Conservation (phyloP, 129 eudicot genomes). For the Tanacetum coccineum region DNA sequence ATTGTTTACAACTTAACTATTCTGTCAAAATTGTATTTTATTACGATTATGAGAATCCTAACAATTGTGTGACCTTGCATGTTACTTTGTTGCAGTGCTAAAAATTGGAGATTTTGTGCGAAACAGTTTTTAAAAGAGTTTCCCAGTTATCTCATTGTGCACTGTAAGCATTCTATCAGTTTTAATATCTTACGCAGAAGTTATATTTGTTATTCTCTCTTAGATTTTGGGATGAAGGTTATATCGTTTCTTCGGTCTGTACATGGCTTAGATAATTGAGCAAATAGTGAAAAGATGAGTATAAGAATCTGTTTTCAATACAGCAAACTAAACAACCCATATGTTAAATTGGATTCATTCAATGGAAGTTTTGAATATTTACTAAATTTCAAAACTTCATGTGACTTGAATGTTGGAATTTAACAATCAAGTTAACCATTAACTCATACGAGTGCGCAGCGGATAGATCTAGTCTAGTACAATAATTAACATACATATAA, state of each 20-base stretch:
- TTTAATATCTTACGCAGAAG: constrained; percentile 2
- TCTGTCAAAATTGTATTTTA: background rate
- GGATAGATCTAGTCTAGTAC: no score
- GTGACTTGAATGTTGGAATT: no score
- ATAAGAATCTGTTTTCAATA: background rate
- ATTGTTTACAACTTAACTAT: background rate
- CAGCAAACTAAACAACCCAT: background rate
- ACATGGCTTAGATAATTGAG: constrained; percentile 10
- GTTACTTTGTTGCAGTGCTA: constrained; percentile 44
- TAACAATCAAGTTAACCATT: no score
- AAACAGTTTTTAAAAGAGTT: constrained; percentile 64
- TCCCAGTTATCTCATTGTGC: constrained; percentile 65
- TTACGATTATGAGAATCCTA: background rate
- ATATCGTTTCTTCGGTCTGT: background rate
- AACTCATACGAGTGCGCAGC: no score
- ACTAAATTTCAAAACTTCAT: background rate
- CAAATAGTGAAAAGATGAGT: background rate
- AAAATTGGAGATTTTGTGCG: constrained; percentile 69
- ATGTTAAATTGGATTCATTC: constrained; percentile 8
- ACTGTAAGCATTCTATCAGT: constrained; percentile 43
- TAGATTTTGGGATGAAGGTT: background rate
- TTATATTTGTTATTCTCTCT: background rate
- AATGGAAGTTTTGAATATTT: background rate
- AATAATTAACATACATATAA: no score
- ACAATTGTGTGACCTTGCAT: background rate